These are phyloP conservation scores for Leptodontidium sp. DNA, from an alignment of 2,329 filamentous ascomycete species.

Conservation along the genomic window DNA sequence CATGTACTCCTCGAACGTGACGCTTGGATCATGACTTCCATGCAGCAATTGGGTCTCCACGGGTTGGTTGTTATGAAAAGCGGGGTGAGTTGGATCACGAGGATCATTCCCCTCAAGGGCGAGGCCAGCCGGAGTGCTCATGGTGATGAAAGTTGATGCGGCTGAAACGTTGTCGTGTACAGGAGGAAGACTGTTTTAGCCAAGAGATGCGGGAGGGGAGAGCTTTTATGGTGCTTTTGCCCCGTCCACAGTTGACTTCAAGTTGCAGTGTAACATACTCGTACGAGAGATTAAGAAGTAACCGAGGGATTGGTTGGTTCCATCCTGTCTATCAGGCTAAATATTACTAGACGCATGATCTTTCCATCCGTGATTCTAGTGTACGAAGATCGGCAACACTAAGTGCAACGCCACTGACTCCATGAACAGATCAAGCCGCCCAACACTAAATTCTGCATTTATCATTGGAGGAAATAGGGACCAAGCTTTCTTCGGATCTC, in stretches of 20 bases:
- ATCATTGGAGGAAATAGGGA: background rate
- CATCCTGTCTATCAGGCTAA: background rate
- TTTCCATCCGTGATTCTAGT: conserved; percentile 11
- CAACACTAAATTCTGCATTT: background rate
- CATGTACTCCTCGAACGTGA: conserved; percentile 49
- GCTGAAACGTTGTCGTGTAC: background rate
- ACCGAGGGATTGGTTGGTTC: conserved; percentile 12
- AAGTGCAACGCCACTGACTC: background rate
- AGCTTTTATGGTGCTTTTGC: conserved; percentile 7
- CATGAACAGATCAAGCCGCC: background rate
- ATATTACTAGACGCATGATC: background rate
- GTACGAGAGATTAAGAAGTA: background rate
- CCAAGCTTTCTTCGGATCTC: conserved; percentile 4
- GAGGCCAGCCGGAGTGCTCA: conserved; percentile 34
- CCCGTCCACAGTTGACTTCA: no score
- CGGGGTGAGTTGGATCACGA: conserved; percentile 35
- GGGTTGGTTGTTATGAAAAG: conserved; percentile 20
- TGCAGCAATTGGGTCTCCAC: conserved; percentile 35
- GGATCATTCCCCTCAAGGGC: conserved; percentile 41
- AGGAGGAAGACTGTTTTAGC: background rate
- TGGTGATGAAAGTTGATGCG: conserved; percentile 23
- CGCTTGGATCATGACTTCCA: conserved; percentile 42
- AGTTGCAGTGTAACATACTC: background rate
- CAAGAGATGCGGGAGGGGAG: conserved; percentile 14
- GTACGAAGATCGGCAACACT: background rate